Evolutionary conservation across 139 green algal species (phyloP), one percentile per base, ranked within the genome.

Genomic region (Ostreobium quekettii): DNA sequence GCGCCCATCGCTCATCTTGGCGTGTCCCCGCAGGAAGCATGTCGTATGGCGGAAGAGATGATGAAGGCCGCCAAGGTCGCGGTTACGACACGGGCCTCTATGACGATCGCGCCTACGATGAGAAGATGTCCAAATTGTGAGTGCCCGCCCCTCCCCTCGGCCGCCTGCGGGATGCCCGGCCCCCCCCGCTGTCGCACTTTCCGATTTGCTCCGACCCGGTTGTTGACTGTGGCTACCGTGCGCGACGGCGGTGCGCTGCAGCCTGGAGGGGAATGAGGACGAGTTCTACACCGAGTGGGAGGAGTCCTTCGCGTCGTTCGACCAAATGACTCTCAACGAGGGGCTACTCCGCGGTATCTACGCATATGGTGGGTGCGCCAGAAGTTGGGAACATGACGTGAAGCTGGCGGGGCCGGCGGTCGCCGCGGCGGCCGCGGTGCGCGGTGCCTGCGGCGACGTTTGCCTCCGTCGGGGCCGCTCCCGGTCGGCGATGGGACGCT

Each of bases 261-360:
- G 87, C 65, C 82, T 91, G 29, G 65, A 65, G 11, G 61, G 64
- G 59, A 30, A 74, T 61, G 60, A 81, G 77, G 82, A 82, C 30
- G 77, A 76, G 57, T 93, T 95, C 78, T 96, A 93, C 85, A 95
- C 90, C 22, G 95, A 97, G 49, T 98, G 95, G 95, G 90, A 95
- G 64, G 95, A 99, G 85, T 85, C 82, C 29, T 95, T 81, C 75
- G 94, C 98, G 38, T 89, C 85, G 47, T 99, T 99, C 73, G 95
- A 99, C 78, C 79, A 90, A 74, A 99, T 99, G 95, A 76, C 78
- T 33, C 85, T 99, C 60, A 89, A 97, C 66, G 95, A 99, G 87
- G 97, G 97, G 77, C 85, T 99, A 74, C 86, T 99, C 70, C 88
- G 95, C 74, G 95, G 95, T 35, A 99, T 99, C 77, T 99, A 98